phyloP scores from a whole-genome alignment of 2,329 filamentous ascomycete genomes.

The Helicocarpus griseus region DNA sequence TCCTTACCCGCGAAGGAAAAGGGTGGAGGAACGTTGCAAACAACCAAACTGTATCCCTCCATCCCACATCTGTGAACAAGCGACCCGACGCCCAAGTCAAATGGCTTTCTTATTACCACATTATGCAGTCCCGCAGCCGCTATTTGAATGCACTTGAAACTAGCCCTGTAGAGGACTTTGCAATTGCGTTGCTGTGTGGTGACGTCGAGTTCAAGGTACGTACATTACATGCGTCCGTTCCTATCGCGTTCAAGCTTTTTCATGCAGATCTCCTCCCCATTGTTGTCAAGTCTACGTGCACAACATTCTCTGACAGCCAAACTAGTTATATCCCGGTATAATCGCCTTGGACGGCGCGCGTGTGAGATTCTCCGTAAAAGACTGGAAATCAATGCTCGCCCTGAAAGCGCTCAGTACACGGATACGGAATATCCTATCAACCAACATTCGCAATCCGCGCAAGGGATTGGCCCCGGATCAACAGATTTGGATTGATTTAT shows the following conservation, averaged over 20 bases:
- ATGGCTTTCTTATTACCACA: slow-evolving; percentile 92
- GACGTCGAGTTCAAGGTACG: slow-evolving; percentile 77
- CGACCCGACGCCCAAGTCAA: slow-evolving; percentile 44
- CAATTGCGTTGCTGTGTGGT: slow-evolving; percentile 74
- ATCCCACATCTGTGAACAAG: slow-evolving; percentile 84
- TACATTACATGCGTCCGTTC: not conserved
- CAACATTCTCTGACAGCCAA: not conserved
- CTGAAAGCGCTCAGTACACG: slow-evolving; percentile 68
- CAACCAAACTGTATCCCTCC: slow-evolving; percentile 80
- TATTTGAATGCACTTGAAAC: slow-evolving; percentile 84
- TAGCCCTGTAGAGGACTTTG: slow-evolving; percentile 68
- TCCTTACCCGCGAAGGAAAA: slow-evolving; percentile 74
- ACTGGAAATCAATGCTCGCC: slow-evolving; percentile 88
- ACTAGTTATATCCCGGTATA: slow-evolving; percentile 73
- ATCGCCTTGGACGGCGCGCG: slow-evolving; percentile 81
- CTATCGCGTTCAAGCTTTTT: not conserved
- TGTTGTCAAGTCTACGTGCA: not conserved
- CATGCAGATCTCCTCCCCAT: slow-evolving; percentile 6
- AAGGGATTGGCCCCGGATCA: slow-evolving; percentile 48
- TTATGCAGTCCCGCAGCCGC: slow-evolving; percentile 81
- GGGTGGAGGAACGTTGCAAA: slow-evolving; percentile 87
- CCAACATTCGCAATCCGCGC: slow-evolving; percentile 48
- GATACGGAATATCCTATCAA: slow-evolving; percentile 64
- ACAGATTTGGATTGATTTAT: slow-evolving; percentile 63
- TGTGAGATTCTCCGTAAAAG: slow-evolving; percentile 68